phyloP scores from a whole-genome alignment of 2,329 filamentous ascomycete genomes.

The Fusarium luffae region DNA sequence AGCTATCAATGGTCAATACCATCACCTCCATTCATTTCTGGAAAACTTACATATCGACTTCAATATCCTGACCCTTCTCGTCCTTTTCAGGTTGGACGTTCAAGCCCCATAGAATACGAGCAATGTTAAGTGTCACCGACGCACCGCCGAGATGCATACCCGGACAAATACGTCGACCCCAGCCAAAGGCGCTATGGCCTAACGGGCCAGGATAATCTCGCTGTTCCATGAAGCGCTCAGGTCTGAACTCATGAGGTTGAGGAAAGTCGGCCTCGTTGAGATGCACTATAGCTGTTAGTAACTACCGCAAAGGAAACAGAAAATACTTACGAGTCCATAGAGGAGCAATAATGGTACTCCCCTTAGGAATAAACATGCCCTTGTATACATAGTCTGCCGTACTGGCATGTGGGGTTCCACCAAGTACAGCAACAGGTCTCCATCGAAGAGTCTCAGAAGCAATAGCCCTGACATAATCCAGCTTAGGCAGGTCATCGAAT shows the following conservation, averaged over 20 bases:
- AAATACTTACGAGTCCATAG: slow-evolving; percentile 49
- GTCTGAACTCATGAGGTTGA: slow-evolving; percentile 53
- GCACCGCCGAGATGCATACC: slow-evolving; percentile 64
- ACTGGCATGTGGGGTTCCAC: slow-evolving; percentile 60
- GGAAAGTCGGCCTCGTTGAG: slow-evolving; percentile 56
- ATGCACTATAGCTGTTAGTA: slow-evolving; percentile 46
- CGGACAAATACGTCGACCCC: slow-evolving; percentile 55
- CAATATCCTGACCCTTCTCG: slow-evolving; percentile 46
- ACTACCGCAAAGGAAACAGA: too few relatives aligned
- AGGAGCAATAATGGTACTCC: slow-evolving; percentile 55
- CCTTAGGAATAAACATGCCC: slow-evolving; percentile 58
- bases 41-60: slow-evolving; percentile 53
- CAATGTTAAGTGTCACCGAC: slow-evolving; percentile 59
- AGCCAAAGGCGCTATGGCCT: slow-evolving; percentile 56
- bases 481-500: slow-evolving; percentile 50
- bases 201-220: slow-evolving; percentile 51
- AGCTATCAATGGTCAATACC: slow-evolving; percentile 43
- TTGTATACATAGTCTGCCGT: slow-evolving; percentile 54
- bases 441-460: slow-evolving; percentile 55
- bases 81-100: slow-evolving; percentile 50
- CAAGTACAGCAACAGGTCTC: slow-evolving; percentile 56
- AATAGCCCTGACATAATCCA: slow-evolving; percentile 53
- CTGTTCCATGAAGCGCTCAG: slow-evolving; percentile 50
- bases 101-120: slow-evolving; percentile 66
- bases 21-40: too few relatives aligned